Evolutionary conservation across 1,284 basidiomycete genomes (phyloP).

Genomic region (Puccinia triticina): DNA sequence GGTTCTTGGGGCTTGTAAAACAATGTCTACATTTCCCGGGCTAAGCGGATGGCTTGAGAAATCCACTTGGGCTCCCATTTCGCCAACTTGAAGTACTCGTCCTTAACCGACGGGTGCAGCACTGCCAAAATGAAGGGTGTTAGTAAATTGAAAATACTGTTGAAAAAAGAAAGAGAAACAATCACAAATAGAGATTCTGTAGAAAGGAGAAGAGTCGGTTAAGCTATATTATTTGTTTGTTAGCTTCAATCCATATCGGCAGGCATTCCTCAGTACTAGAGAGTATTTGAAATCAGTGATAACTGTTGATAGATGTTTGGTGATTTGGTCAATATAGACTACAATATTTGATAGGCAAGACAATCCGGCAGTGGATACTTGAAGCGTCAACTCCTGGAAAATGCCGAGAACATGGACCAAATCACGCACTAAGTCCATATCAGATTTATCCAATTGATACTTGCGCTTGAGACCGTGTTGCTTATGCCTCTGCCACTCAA

Average conservation of each 20-base stretch:
- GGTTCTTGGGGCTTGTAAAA: background rate
- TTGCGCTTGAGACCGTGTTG: background rate
- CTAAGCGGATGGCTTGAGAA: background rate
- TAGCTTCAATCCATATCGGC: too few relatives aligned
- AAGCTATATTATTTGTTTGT: too few relatives aligned
- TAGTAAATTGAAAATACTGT: background rate
- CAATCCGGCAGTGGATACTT: background rate
- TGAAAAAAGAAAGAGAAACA: background rate
- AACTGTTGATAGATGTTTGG: too few relatives aligned
- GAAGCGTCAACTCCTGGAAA: background rate
- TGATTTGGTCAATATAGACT: too few relatives aligned
- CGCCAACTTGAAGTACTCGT: conserved; percentile 12
- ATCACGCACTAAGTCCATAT: too few relatives aligned
- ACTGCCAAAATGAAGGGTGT: background rate
- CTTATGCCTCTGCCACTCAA: conserved; percentile 1
- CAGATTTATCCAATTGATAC: background rate
- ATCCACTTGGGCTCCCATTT: conserved; percentile 7
- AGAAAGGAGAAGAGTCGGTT: conserved; percentile 1
- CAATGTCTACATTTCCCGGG: too few relatives aligned
- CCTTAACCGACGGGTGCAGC: conserved; percentile 7
- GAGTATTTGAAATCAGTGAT: too few relatives aligned
- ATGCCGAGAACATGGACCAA: background rate
- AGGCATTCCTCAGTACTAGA: too few relatives aligned
- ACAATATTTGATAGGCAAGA: conserved; percentile 19
- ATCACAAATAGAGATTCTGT: conserved; percentile 9